These are phyloP conservation scores for Ormosia semicastrata DNA, from an alignment of 306 rosid genomes.

Conservation along the genomic window DNA sequence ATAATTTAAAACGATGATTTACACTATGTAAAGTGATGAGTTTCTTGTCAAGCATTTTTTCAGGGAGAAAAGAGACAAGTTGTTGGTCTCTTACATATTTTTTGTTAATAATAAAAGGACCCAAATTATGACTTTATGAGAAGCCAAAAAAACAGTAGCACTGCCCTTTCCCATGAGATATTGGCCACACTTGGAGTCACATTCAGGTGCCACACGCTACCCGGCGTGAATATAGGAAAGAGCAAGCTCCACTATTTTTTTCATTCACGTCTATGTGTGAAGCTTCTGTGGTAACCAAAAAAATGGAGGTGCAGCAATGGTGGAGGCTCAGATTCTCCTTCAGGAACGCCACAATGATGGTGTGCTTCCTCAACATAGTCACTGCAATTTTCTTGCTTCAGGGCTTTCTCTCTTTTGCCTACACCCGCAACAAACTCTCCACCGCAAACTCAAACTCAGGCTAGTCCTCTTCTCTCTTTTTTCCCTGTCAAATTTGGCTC, in stretches of 20 bases:
- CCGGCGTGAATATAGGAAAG: constrained; percentile 14
- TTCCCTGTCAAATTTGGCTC: background rate
- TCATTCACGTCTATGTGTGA: background rate
- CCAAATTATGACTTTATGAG: too few species aligned
- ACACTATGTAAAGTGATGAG: too few species aligned
- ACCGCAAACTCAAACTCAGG: constrained; percentile 47
- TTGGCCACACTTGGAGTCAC: background rate
- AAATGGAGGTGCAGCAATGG: constrained; percentile 81
- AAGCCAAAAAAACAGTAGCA: too few species aligned
- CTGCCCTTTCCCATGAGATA: too few species aligned
- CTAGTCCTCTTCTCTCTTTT: background rate
- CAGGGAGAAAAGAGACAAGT: too few species aligned
- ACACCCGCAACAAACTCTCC: constrained; percentile 60
- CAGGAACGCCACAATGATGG: constrained; percentile 76
- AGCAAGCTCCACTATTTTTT: background rate
- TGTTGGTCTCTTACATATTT: too few species aligned
- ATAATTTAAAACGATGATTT: too few species aligned
- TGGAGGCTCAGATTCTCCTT: constrained; percentile 75
- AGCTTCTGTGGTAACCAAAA: background rate
- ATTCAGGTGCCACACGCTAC: constrained; percentile 20
- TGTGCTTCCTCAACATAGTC: constrained; percentile 68
- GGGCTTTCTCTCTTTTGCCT: constrained; percentile 63
- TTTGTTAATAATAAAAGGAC: too few species aligned
- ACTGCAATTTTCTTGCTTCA: constrained; percentile 75
- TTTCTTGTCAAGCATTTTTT: too few species aligned